Percentiles rank a stretch among this genome's conserved stretches.
Evolutionary conservation across 768 basidiomycete genomes (phyloP).

Genomic region (Suillus subaureus): DNA sequence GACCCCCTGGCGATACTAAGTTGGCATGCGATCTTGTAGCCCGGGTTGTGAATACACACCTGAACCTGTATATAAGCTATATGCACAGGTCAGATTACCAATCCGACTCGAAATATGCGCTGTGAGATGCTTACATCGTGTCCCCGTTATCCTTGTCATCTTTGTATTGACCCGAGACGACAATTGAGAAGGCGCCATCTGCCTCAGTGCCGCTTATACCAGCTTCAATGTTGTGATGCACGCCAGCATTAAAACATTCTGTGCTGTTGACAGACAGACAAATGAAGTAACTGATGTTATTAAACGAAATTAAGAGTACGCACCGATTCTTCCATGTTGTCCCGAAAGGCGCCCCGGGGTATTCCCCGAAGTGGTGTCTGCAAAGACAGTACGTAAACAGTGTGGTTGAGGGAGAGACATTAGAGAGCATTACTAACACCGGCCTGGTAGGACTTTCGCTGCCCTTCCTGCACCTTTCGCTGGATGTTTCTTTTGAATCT

Average conservation of each 20-base stretch:
- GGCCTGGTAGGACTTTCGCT: background rate
- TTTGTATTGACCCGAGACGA: conserved; percentile 19
- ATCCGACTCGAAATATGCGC: no score
- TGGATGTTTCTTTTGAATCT: background rate
- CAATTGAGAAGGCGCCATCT: conserved; percentile 21
- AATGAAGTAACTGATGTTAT: conserved; percentile 3
- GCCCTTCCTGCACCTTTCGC: background rate
- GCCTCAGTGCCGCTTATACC: conserved; percentile 23
- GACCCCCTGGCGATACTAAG: conserved; percentile 18
- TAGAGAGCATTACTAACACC: conserved; percentile 5
- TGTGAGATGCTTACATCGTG: conserved; percentile 20
- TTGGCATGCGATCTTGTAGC: background rate
- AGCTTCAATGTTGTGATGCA: conserved; percentile 15
- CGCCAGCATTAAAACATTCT: conserved; percentile 17
- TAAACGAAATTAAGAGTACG: background rate
- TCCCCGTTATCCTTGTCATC: conserved; percentile 30
- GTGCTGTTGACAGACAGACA: background rate
- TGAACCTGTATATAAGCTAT: conserved; percentile 31
- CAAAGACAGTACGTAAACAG: background rate
- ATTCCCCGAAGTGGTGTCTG: conserved; percentile 27
- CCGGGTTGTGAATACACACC: background rate
- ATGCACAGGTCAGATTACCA: conserved; percentile 4
- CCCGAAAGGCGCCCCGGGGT: conserved; percentile 27
- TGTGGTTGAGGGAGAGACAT: background rate
- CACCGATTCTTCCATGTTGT: conserved; percentile 23